Evolutionary conservation across 805 yeast genomes (phyloP), one percentile per base, ranked within the genome.

Genomic region (Starmerella stigmatis): DNA sequence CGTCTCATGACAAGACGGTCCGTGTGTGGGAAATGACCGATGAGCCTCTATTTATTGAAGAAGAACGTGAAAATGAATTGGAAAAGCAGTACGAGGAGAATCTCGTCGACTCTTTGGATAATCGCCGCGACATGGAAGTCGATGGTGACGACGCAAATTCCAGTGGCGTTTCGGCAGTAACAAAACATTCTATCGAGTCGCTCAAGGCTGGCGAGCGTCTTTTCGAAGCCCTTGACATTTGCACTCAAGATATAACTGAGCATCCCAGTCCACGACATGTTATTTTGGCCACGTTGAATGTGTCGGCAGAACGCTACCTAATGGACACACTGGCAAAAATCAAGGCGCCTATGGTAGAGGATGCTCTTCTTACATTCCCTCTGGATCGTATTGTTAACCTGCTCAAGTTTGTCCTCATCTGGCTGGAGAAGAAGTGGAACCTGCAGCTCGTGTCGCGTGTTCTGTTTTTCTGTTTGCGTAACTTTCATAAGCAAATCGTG

Each of bases 11-110:
- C 62, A 94, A 86, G 60, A 79, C 94, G 57, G 76, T 89, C 40
- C 74, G 98, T 61, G 64, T 88, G n/a, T 92, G 98, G 98, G 74
- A 73, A 48, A 86, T 86, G 61, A 83, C 94, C 4, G 92, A 83
- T 44, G 98, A 92, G 61, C 88, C 89, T 56, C 92, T 92, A n/a
- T 92, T 92, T 61, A 65, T 92, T 49, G 96, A 92, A 63, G 99
- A 92, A 69, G 98, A 92, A 66, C 73, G 92, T 47, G 99, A 92
- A 61, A 84, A 81, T 63, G 98, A 92, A 63, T 71, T 86, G 75
- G 98, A 92, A 61, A 95, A 88, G 62, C 67, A 79, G 46, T 86
- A 88, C 59, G 97, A 92, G 60, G 72, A 75, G n/a, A 82, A 81
- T 7, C 67, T 92, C 36, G 69, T 86, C 41, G 76, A 74, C 13